Evolutionary conservation across 2,329 filamentous ascomycete species (phyloP).

Genomic region (Neopestalotiopsis sp.): DNA sequence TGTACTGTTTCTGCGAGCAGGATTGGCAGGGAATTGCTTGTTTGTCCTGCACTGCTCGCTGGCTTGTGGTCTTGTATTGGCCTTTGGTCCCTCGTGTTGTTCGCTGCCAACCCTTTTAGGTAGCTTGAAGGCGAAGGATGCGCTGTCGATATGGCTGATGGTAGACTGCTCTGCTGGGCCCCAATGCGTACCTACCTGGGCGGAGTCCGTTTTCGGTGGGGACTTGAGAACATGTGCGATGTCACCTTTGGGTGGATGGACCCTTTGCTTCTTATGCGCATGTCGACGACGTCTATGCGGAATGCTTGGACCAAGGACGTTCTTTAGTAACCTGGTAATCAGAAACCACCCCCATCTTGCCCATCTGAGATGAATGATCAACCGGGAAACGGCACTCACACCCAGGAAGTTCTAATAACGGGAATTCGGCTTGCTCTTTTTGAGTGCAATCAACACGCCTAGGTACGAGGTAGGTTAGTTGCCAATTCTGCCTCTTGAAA

Average conservation of each 20-base stretch:
- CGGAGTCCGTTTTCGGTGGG: neutral
- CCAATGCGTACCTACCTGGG: neutral
- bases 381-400: neutral
- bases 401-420: neutral
- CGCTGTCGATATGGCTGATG: neutral
- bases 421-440: neutral
- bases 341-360: too few relatives aligned
- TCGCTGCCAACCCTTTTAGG: neutral
- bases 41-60: neutral
- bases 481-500: constrained; percentile 5
- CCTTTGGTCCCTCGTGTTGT: neutral
- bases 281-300: neutral
- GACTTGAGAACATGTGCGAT: neutral
- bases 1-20: neutral
- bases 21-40: neutral
- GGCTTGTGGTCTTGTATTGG: neutral
- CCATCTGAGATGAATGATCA: neutral
- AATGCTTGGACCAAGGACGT: neutral
- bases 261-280: neutral
- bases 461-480: too few relatives aligned
- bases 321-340: neutral
- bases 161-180: neutral
- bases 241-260: neutral
- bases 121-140: neutral
- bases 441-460: neutral